Conservation (phyloP, 192 early-diverging fungal genomes). For the Physocladia obscura region DNA sequence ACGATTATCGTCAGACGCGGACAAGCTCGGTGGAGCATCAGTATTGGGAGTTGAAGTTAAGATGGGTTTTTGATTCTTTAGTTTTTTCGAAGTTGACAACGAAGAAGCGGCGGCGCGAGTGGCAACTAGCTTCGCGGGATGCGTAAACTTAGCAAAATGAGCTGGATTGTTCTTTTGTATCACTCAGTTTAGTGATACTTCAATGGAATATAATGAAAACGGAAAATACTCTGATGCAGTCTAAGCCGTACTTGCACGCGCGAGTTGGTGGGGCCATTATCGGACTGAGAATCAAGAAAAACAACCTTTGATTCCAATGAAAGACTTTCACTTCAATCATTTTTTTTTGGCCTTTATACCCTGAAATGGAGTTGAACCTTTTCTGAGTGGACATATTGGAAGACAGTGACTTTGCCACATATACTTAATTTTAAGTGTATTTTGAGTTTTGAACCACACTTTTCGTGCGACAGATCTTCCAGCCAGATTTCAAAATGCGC, state of each 20-base stretch:
- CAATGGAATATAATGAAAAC: neutral
- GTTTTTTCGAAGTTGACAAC: neutral
- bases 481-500: no score
- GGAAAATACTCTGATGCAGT: neutral
- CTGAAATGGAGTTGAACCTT: no score
- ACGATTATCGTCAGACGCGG: neutral
- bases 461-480: no score
- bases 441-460: no score
- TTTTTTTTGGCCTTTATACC: no score
- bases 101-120: neutral
- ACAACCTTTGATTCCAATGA: no score
- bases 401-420: no score
- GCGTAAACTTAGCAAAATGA: slow-evolving; percentile 30
- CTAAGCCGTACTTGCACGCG: neutral
- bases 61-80: neutral
- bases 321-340: no score
- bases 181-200: neutral
- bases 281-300: no score
- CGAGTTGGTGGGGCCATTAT: no score
- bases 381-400: no score
- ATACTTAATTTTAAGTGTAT: no score
- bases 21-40: neutral
- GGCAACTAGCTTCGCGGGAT: slow-evolving; percentile 1
- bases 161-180: slow-evolving; percentile 30
- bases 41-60: neutral